Conservation (phyloP, 176 grass and related monocot species). For the Urochloa ruziziensis region DNA sequence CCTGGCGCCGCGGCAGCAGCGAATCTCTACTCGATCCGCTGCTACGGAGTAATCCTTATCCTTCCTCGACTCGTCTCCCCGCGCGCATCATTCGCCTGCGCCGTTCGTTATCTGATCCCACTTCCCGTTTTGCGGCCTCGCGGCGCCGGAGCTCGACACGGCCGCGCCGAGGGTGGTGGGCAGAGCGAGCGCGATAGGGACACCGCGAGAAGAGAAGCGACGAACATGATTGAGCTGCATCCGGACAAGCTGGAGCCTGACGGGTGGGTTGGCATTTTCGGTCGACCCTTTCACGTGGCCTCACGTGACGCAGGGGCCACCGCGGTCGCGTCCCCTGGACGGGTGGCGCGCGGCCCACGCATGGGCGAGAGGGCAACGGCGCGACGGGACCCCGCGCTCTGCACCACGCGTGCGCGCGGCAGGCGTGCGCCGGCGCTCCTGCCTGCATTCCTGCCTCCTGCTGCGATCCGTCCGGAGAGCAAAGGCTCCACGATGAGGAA, state of each 20-base stretch:
- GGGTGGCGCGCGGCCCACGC: neutral
- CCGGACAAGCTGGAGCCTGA: neutral
- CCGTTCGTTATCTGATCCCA: no score
- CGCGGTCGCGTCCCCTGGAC: neutral
- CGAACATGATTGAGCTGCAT: neutral
- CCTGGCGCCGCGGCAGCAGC: no score
- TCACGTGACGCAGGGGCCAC: neutral
- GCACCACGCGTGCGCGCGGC: neutral
- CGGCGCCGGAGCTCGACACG: neutral
- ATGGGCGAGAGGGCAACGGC: neutral
- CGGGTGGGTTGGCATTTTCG: neutral
- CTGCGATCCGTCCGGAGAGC: no score
- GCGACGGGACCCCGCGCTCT: neutral
- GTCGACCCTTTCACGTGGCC: constrained; percentile 24
- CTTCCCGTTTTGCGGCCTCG: neutral
- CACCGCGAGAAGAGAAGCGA: neutral
- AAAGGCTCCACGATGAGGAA: no score
- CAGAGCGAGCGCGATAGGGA: neutral
- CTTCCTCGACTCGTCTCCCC: no score
- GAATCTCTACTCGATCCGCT: no score
- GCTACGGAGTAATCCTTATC: no score
- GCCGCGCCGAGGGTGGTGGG: neutral
- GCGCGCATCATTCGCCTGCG: neutral
- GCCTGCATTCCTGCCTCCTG: neutral
- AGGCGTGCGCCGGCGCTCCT: neutral